phyloP scores from a whole-genome alignment of 176 grass and related monocot genomes.

The Eragrostis nindensis region DNA sequence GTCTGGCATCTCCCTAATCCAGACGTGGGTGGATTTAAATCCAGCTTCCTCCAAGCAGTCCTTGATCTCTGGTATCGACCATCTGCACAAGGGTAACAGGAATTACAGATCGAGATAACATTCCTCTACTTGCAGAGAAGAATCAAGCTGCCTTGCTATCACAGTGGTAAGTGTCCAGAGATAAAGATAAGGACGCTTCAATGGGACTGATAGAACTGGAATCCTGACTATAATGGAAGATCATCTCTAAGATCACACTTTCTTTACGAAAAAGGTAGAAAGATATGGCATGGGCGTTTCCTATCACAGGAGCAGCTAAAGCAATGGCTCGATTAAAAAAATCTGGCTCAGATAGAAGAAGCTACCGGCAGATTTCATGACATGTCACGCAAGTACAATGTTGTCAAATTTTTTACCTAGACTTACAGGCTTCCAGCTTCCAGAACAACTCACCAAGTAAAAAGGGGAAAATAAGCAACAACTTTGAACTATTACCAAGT shows the following conservation, averaged over 20 bases:
- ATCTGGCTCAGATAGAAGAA: not conserved
- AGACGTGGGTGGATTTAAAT: constrained; percentile 68
- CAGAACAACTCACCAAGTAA: not conserved
- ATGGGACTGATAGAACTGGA: not conserved
- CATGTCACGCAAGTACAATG: not conserved
- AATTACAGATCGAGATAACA: not conserved
- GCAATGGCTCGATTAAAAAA: not conserved
- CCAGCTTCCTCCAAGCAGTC: constrained; percentile 92
- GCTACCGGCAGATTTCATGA: not conserved
- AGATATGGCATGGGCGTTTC: not conserved
- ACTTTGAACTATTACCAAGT: constrained; percentile 42
- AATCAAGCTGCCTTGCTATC: not conserved
- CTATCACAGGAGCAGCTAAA: not conserved
- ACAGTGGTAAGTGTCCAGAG: constrained; percentile 10
- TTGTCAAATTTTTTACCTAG: not conserved
- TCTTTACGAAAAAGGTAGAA: constrained; percentile 14
- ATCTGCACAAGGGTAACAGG: constrained; percentile 42
- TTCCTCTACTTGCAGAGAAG: not conserved
- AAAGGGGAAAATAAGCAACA: no score
- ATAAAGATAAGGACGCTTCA: not conserved
- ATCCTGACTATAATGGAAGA: constrained; percentile 10
- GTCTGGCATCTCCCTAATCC: constrained; percentile 86
- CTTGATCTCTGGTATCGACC: constrained; percentile 92
- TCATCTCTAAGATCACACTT: not conserved
- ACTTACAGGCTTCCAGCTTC: not conserved